A percentile compares a stretch with the other conserved stretches of the same genome.
Evolutionary conservation across 2,329 filamentous ascomycete species (phyloP).

Genomic region (Neurospora sp.): DNA sequence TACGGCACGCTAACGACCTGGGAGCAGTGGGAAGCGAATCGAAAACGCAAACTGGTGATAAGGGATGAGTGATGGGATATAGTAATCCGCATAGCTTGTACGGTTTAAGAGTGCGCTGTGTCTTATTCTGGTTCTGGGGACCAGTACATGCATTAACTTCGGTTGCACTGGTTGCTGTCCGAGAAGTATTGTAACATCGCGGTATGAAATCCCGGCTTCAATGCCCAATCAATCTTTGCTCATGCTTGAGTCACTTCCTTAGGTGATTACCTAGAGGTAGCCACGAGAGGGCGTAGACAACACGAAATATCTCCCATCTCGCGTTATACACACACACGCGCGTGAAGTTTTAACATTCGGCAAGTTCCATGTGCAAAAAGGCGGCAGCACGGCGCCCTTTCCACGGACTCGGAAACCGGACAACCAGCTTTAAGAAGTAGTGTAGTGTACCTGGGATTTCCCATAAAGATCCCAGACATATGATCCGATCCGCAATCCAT

Average conservation of each 20-base stretch:
- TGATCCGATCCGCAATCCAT: background rate
- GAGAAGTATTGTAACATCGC: background rate
- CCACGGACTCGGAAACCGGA: no score
- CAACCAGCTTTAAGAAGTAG: no score
- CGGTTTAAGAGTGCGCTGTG: background rate
- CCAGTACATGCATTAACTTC: background rate
- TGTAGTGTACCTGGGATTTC: background rate
- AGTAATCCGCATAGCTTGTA: background rate
- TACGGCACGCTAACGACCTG: background rate
- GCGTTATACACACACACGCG: background rate
- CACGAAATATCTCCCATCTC: background rate
- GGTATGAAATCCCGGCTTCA: background rate
- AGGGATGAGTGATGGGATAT: background rate
- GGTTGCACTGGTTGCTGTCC: background rate
- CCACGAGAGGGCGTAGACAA: background rate
- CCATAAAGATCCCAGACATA: background rate
- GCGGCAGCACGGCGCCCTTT: background rate
- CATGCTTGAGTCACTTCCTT: background rate
- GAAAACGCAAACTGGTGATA: background rate
- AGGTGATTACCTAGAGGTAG: background rate
- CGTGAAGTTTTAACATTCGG: background rate
- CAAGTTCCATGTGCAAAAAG: background rate
- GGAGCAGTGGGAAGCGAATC: background rate
- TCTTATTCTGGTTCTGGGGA: background rate
- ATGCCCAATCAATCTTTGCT: background rate